Evolutionary conservation across 495 filamentous ascomycete genomes (phyloP).

Genomic region (Aspergillus incahuasiensis): DNA sequence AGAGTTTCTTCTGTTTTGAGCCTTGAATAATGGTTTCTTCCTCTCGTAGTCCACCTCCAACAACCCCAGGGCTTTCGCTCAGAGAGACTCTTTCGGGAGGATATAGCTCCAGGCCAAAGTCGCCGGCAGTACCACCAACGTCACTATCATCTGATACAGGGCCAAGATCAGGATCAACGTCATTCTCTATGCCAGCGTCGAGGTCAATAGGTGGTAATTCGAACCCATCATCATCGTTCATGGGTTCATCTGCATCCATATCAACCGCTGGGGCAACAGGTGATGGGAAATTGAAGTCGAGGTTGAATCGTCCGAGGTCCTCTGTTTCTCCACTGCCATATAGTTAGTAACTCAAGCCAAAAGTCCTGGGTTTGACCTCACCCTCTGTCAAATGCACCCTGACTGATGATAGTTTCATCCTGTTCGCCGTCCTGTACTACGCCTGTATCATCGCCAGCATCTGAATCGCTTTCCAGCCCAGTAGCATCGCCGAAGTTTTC

Average conservation of each 20-base stretch:
- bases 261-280: conserved; percentile 28
- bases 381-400: conserved; percentile 41
- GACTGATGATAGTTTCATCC: conserved; percentile 29
- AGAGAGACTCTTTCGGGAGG: conserved; percentile 26
- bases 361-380: conserved; percentile 18
- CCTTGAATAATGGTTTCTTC: conserved; percentile 23
- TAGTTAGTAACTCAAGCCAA: conserved; percentile 26
- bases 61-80: conserved; percentile 35
- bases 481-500: conserved; percentile 53
- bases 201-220: conserved; percentile 32
- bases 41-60: conserved; percentile 41
- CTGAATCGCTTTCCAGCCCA: conserved; percentile 47
- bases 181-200: conserved; percentile 29
- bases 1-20: conserved; percentile 53
- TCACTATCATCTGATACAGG: conserved; percentile 22
- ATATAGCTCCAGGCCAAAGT: conserved; percentile 30
- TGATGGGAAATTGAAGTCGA: conserved; percentile 43
- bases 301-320: conserved; percentile 40
- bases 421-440: conserved; percentile 36
- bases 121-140: conserved; percentile 20
- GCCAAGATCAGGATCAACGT: conserved; percentile 11
- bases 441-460: conserved; percentile 42
- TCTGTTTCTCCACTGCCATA: conserved; percentile 42
- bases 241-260: conserved; percentile 23
- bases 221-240: conserved; percentile 39